These are phyloP conservation scores for Colletotrichum nymphaeae DNA, from an alignment of 2,329 filamentous ascomycete genomes.

Conservation along the genomic window DNA sequence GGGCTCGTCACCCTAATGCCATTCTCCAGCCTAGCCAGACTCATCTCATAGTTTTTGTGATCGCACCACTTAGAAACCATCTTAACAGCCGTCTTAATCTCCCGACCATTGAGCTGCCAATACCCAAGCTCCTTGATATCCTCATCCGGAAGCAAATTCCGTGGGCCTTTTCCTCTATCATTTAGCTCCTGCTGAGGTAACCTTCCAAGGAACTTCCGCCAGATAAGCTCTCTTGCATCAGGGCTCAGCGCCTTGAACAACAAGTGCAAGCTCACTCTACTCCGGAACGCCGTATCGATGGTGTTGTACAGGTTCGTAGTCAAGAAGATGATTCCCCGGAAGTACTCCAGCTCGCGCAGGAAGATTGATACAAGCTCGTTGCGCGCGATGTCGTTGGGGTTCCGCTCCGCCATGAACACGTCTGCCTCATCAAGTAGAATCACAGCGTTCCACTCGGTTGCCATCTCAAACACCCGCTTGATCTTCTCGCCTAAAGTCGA, in stretches of 20 bases:
- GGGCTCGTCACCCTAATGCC: constrained; percentile 59
- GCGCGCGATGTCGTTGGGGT: constrained; percentile 56
- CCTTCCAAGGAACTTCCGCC: constrained; percentile 58
- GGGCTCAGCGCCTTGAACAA: constrained; percentile 53
- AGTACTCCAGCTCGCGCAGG: constrained; percentile 58
- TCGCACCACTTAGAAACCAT: constrained; percentile 58
- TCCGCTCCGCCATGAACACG: constrained; percentile 61
- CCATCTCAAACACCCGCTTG: constrained; percentile 58
- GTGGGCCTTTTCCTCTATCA: not conserved
- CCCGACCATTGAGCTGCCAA: constrained; percentile 56
- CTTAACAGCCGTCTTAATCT: constrained; percentile 61
- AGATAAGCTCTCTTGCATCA: constrained; percentile 53
- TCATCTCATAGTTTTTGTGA: constrained; percentile 55
- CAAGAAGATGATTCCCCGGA: constrained; percentile 56
- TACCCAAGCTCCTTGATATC: constrained; percentile 52
- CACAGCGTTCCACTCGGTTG: constrained; percentile 61
- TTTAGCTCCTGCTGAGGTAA: constrained; percentile 39
- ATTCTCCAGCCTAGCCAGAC: constrained; percentile 54
- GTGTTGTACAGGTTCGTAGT: constrained; percentile 56
- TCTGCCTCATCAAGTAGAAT: constrained; percentile 65
- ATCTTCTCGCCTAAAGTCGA: constrained; percentile 58
- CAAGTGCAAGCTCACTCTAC: constrained; percentile 59
- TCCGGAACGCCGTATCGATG: constrained; percentile 58
- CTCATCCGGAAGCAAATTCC: constrained; percentile 43
- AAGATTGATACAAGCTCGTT: constrained; percentile 63